Base-by-base conservation (phyloP, 345 rosid genomes). In the Melaleuca alternifolia region DNA sequence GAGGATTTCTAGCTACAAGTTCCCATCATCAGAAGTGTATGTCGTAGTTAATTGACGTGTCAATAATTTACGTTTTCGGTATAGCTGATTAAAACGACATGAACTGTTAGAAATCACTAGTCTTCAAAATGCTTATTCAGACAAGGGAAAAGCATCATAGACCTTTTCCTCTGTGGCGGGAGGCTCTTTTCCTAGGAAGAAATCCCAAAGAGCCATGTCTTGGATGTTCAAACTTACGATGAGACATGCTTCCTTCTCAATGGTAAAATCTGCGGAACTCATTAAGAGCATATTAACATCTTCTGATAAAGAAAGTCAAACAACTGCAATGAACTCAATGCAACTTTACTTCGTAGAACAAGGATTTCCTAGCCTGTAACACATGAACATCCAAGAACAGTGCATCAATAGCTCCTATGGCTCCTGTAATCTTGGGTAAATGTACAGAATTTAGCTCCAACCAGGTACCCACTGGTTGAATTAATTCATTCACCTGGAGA, bases 201-300 rank as follows among this genome's bases (percentile, higher is more conserved):
- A 96, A 96, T 81, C 99, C 99, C 88, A 96, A 88, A 57, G 99
- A 96, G 52, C 98, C 99, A 84, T 95, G 98, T 87, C 98, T 92
- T 24, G 97, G 98, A 91, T 96, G 98, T 90, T 96, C 97, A 93
- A 96, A 95, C 92, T 96, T 96, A 87, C 99, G 92, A 90, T 97
- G 99, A 88, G 98, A 97, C 98, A 96, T 96, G 83, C 88, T 90
- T 86, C 88, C 86, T 77, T 44, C 65, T 83, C 9, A 26, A 48
- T 46, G 85, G 52, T 85, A 77, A 51, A 24, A 50, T 53, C 87
- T 86, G 87, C 84, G 7, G 7, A 54, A 79, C 84, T 82, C 48
- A 37, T 37, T 71, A 71, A 71, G 81, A 71, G 81, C 44, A 71
- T 24, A 24, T 71, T 37, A 71, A 71, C 48, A 71, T 71, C 33